Evolutionary conservation across 169 alveolate genomes (phyloP).

Genomic region (Eimeria sp.): DNA sequence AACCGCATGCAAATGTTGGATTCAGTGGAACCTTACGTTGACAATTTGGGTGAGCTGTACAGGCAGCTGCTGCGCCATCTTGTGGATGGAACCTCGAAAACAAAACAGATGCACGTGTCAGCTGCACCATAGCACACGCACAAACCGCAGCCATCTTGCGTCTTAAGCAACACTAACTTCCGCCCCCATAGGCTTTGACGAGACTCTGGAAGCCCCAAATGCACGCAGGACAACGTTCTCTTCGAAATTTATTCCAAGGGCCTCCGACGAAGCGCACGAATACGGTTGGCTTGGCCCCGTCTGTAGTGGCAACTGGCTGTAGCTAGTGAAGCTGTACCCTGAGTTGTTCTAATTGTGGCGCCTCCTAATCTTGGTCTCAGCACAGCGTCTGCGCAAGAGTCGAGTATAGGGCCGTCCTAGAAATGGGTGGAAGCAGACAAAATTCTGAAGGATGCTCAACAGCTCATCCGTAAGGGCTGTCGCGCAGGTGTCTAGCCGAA

Average conservation of each 20-base stretch:
- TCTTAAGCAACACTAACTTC: not conserved
- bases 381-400: not conserved
- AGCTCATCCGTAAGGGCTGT: not conserved
- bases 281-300: not conserved
- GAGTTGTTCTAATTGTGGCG: not conserved
- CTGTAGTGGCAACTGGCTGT: not conserved
- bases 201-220: not conserved
- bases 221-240: not conserved
- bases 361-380: not conserved
- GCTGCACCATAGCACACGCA: not conserved
- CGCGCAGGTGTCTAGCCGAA: not conserved
- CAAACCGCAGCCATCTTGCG: not conserved
- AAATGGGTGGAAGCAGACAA: not conserved
- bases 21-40: conserved; percentile 63
- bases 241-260: not conserved
- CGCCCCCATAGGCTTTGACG: not conserved
- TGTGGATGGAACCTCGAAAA: not conserved
- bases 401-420: not conserved
- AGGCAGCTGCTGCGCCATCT: conserved; percentile 84
- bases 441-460: not conserved
- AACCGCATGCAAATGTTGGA: not conserved
- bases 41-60: conserved; percentile 78
- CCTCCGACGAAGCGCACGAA: not conserved
- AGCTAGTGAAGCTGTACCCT: not conserved
- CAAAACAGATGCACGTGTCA: conserved; percentile 1